Evolutionary conservation across 129 eudicot genomes (phyloP).

Genomic region (Erigeron canadensis): DNA sequence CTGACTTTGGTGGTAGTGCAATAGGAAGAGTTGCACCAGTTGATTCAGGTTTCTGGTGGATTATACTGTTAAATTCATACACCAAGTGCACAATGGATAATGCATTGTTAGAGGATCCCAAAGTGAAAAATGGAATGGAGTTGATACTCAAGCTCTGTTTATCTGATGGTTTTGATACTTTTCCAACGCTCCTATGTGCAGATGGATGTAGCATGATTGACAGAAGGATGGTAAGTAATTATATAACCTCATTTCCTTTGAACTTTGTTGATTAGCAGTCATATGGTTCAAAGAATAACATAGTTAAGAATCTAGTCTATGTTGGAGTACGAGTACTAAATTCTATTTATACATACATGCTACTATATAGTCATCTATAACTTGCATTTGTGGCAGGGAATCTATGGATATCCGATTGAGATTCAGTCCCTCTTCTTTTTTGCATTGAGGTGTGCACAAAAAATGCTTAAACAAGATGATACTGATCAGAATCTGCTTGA

Average conservation of each 20-base stretch:
- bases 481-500: slow-evolving; percentile 40
- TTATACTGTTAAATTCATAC: slow-evolving; percentile 55
- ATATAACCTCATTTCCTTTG: not conserved
- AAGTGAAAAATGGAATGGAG: slow-evolving; percentile 54
- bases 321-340: not conserved
- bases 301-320: slow-evolving; percentile 4
- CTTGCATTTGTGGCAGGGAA: slow-evolving; percentile 43
- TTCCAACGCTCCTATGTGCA: slow-evolving; percentile 59
- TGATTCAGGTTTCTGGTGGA: slow-evolving; percentile 83
- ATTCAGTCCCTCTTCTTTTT: slow-evolving; percentile 67
- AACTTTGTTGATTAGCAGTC: not conserved
- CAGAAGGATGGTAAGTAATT: slow-evolving; percentile 60
- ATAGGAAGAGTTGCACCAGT: slow-evolving; percentile 77
- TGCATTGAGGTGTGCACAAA: slow-evolving; percentile 53
- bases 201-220: slow-evolving; percentile 72
- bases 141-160: slow-evolving; percentile 53
- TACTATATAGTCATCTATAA: slow-evolving; percentile 14
- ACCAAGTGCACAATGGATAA: slow-evolving; percentile 44
- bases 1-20: slow-evolving; percentile 57
- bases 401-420: slow-evolving; percentile 63
- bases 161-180: slow-evolving; percentile 69
- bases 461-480: slow-evolving; percentile 49
- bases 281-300: not conserved
- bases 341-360: not conserved
- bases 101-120: slow-evolving; percentile 42